These are phyloP conservation scores for Ambrosiella cleistominuta DNA, from an alignment of 2,329 filamentous ascomycete species.

Conservation along the genomic window DNA sequence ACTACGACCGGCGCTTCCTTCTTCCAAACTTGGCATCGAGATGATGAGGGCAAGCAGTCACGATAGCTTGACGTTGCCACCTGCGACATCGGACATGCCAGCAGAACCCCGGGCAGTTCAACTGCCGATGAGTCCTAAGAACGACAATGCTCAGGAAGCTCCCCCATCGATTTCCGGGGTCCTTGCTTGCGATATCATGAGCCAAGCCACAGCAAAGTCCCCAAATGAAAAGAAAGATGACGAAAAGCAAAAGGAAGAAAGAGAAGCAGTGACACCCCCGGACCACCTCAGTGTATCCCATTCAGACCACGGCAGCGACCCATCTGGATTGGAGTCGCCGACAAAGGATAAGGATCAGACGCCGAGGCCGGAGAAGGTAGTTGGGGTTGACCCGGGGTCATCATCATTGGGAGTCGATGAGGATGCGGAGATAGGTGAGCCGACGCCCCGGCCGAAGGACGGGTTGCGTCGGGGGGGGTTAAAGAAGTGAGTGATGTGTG, in stretches of 20 bases:
- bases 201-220: neutral
- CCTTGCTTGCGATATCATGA: neutral
- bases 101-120: neutral
- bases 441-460: too few species aligned
- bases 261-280: neutral
- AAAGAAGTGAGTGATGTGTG: too few species aligned
- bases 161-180: neutral
- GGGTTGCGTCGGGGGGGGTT: too few species aligned
- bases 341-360: conserved; percentile 1
- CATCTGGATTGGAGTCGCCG: neutral
- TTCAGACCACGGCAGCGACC: too few species aligned
- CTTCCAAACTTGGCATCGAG: conserved; percentile 82
- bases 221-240: too few species aligned
- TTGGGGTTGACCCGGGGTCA: neutral
- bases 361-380: conserved; percentile 6
- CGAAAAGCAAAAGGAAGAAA: neutral
- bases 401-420: too few species aligned
- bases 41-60: conserved; percentile 97
- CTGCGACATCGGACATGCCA: conserved; percentile 27
- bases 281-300: neutral
- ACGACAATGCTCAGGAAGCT: neutral
- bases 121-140: too few species aligned
- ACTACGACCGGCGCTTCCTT: conserved; percentile 43
- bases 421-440: too few species aligned
- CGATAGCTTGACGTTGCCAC: conserved; percentile 49